phyloP scores from a whole-genome alignment of 495 filamentous ascomycete genomes.

The Acidomyces sp. region DNA sequence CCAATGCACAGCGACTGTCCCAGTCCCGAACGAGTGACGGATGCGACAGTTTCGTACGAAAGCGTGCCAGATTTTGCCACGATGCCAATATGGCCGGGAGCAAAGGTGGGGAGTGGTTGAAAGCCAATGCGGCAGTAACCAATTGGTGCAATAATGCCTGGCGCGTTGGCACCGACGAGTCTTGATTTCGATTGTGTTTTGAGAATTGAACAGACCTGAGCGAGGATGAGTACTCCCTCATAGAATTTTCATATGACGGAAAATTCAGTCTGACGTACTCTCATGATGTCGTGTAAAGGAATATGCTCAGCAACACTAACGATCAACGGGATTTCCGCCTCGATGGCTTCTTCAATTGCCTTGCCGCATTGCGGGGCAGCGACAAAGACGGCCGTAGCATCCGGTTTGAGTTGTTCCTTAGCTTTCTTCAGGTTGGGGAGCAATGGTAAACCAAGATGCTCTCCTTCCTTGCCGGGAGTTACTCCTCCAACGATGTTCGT shows the following conservation, averaged over 20 bases:
- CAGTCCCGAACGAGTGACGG: slow-evolving; percentile 65
- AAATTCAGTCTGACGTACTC: slow-evolving; percentile 37
- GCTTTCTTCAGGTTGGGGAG: slow-evolving; percentile 61
- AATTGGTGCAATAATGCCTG: slow-evolving; percentile 75
- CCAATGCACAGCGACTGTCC: slow-evolving; percentile 80
- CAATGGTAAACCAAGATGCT: slow-evolving; percentile 71
- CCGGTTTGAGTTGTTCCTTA: slow-evolving; percentile 59
- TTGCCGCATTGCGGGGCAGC: slow-evolving; percentile 60
- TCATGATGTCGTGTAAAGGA: slow-evolving; percentile 70
- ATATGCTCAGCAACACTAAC: slow-evolving; percentile 89
- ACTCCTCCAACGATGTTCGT: slow-evolving; percentile 83
- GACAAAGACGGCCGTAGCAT: slow-evolving; percentile 79
- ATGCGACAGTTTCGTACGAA: slow-evolving; percentile 78
- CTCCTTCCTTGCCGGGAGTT: slow-evolving; percentile 59
- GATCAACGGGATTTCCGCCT: slow-evolving; percentile 73
- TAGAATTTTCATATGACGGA: not conserved
- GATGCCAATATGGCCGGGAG: slow-evolving; percentile 64
- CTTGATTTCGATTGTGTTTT: slow-evolving; percentile 68
- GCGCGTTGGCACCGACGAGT: slow-evolving; percentile 74
- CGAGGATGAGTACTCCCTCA: no score
- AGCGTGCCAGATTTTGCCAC: slow-evolving; percentile 80
- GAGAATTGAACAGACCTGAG: slow-evolving; percentile 65
- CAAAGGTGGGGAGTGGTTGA: slow-evolving; percentile 66
- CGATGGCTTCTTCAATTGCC: slow-evolving; percentile 82
- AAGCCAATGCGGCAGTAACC: slow-evolving; percentile 78